These are phyloP conservation scores for Puccinia polysora DNA, from an alignment of 1,284 basidiomycete genomes.

Conservation along the genomic window DNA sequence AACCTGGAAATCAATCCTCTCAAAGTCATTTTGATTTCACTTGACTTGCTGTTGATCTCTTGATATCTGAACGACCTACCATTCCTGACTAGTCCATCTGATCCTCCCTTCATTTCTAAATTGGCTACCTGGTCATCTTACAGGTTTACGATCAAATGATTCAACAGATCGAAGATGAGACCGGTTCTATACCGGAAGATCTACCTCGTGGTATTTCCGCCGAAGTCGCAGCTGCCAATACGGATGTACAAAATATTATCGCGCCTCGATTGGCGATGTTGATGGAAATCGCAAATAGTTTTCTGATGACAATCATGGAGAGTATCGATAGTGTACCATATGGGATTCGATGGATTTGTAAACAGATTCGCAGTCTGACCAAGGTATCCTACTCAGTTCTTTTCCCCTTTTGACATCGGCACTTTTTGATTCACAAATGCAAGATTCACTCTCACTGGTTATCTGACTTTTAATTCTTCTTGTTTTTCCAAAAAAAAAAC, in stretches of 20 bases:
- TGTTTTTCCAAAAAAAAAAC: no score
- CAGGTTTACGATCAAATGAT: conserved; percentile 98
- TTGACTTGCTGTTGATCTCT: no score
- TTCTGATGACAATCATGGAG: conserved; percentile 95
- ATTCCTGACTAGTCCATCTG: conserved; percentile 45
- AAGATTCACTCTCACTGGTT: background rate
- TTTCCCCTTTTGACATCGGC: conserved; percentile 31
- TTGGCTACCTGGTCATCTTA: background rate
- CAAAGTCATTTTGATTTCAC: no score
- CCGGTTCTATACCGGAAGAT: conserved; percentile 79
- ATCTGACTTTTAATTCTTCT: background rate
- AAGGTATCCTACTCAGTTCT: conserved; percentile 60
- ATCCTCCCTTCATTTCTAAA: background rate
- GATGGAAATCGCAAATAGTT: conserved; percentile 97
- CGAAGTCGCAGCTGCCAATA: conserved; percentile 84
- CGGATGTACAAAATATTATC: conserved; percentile 94
- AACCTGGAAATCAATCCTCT: conserved; percentile 98
- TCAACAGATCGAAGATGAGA: conserved; percentile 94
- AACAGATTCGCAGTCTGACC: conserved; percentile 93
- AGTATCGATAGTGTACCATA: conserved; percentile 96
- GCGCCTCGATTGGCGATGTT: conserved; percentile 92
- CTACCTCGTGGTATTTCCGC: conserved; percentile 86
- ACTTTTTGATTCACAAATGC: no score
- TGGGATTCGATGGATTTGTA: conserved; percentile 99
- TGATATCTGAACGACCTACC: conserved; percentile 45